Evolutionary conservation across 2,329 filamentous ascomycete genomes (phyloP), one percentile per base, ranked within the genome.

Genomic region (Sclerotinia spermophila): DNA sequence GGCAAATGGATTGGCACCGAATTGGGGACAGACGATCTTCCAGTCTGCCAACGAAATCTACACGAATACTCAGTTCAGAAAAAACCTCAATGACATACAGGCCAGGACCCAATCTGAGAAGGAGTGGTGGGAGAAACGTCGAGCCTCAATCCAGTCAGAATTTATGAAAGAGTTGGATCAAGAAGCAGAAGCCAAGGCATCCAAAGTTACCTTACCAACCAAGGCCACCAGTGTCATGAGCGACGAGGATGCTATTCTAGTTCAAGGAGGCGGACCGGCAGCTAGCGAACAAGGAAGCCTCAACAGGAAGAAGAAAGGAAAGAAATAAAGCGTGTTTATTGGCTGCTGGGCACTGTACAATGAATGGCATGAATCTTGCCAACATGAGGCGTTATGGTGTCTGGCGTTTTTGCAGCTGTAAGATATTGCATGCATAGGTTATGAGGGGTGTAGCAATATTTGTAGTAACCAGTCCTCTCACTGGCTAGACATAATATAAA

Each of bases 1-100:
- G 93, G 96, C 96, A 77, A 98, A 98, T 80, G 94, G 92, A 30
- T 91, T 97, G 74, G 86, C 89, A 1, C 90, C 92, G 64, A 90
- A 91, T 81, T 99, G 96, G 96, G 96, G 96, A 73, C 90, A 96
- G 79, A 89, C 88, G 70, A 98, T 99, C 80, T 99, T 99, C 87
- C 96, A 99, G 82, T 94, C 92, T 60, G 96, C 96, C 69, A 97
- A 97, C 82, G 96, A 99, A 82, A 97, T 99, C 82, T 89, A 92
- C 71, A 91, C 93, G 79, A 97, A 97, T 82, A 87, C 88, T 56
- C 83, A 89, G 61, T 86, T 97, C 78, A 92, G 93, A 75, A 85
- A 90, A 74, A 87, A 90, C 65, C 85, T 97, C 30, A 87, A 90
- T 61, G 91, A 94, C 73, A 89, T 97, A 71, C 89, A 94, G 77